Evolutionary conservation across 2,329 filamentous ascomycete species (phyloP).

Genomic region (Nothophoma quercina): DNA sequence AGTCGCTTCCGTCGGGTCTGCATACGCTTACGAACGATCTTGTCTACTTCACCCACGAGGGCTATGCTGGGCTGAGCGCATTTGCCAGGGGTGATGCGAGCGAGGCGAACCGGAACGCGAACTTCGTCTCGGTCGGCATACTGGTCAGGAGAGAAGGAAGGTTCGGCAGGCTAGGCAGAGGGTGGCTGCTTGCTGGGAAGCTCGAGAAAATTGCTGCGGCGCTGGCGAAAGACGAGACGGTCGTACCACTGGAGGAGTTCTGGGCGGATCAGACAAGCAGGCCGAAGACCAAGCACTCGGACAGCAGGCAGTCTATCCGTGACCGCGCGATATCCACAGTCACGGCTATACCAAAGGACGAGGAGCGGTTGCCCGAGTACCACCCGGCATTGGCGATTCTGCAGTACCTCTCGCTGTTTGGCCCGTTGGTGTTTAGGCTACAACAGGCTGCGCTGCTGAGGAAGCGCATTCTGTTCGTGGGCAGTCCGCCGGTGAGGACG

Average conservation of each 20-base stretch:
- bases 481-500: constrained; percentile 82
- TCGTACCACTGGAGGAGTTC: constrained; percentile 74
- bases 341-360: constrained; percentile 51
- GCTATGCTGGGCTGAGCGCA: constrained; percentile 86
- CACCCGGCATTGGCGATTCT: constrained; percentile 89
- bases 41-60: constrained; percentile 87
- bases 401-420: constrained; percentile 80
- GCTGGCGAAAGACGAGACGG: constrained; percentile 69
- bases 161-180: constrained; percentile 82
- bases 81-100: constrained; percentile 86
- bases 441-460: constrained; percentile 85
- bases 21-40: constrained; percentile 89
- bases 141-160: constrained; percentile 76
- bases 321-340: constrained; percentile 54
- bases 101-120: constrained; percentile 81
- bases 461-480: constrained; percentile 86
- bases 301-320: constrained; percentile 20
- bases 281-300: neutral
- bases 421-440: constrained; percentile 89
- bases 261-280: constrained; percentile 68
- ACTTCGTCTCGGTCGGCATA: constrained; percentile 90
- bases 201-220: constrained; percentile 73
- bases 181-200: constrained; percentile 84
- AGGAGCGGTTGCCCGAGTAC: constrained; percentile 74
- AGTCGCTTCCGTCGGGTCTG: constrained; percentile 90